Percentiles rank a stretch among this genome's conserved stretches.
These are phyloP conservation scores for Ramaria sp. DNA, from an alignment of 768 basidiomycete genomes.

Conservation along the genomic window DNA sequence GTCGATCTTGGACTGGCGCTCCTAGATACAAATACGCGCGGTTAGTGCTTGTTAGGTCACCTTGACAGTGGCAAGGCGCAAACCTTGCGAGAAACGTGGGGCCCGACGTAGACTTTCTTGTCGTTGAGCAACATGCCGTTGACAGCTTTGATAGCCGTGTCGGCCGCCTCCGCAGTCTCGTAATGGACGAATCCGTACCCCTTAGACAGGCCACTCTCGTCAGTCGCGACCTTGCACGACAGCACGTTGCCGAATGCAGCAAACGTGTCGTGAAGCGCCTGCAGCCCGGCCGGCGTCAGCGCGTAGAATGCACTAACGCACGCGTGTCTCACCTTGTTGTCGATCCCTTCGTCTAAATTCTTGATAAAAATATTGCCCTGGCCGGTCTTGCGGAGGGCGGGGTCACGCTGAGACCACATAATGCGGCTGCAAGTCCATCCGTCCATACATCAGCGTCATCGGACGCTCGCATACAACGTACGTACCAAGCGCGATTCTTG, in stretches of 20 bases:
- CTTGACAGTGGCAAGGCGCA: slow-evolving; percentile 13
- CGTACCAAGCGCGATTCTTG: slow-evolving; percentile 90
- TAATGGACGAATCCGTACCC: slow-evolving; percentile 99
- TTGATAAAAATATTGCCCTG: slow-evolving; percentile 99
- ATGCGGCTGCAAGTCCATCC: slow-evolving; percentile 57
- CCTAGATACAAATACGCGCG: slow-evolving; percentile 31
- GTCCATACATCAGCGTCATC: not conserved
- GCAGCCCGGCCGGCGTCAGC: not conserved
- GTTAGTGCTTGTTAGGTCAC: not conserved
- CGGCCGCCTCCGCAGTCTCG: slow-evolving; percentile 93
- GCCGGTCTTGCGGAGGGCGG: slow-evolving; percentile 96
- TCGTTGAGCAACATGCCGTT: slow-evolving; percentile 99
- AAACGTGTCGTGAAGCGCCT: slow-evolving; percentile 99
- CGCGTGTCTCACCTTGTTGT: slow-evolving; percentile 69
- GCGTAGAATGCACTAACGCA: too few species aligned
- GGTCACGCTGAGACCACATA: slow-evolving; percentile 99
- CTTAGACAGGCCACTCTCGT: slow-evolving; percentile 90
- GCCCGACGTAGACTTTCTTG: slow-evolving; percentile 98
- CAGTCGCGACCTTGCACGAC: slow-evolving; percentile 98
- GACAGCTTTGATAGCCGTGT: slow-evolving; percentile 93
- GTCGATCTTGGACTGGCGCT: slow-evolving; percentile 96
- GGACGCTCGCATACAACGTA: slow-evolving; percentile 6
- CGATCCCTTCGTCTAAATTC: slow-evolving; percentile 93
- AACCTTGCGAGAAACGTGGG: slow-evolving; percentile 95
- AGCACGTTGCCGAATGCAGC: slow-evolving; percentile 97